Conservation (phyloP, 495 filamentous ascomycete genomes). For the Acidiella bohemica region DNA sequence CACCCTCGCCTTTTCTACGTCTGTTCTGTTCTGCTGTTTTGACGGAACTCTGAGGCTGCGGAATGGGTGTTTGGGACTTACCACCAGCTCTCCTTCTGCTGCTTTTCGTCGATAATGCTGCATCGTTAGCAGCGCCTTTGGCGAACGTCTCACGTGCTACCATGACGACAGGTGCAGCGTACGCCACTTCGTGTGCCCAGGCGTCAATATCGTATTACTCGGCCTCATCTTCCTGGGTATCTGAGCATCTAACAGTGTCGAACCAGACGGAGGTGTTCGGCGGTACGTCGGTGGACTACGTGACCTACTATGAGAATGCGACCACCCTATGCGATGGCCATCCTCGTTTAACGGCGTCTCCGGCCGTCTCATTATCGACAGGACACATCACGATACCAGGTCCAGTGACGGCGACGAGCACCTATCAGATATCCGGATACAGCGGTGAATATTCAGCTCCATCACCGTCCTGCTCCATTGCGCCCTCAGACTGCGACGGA, state of each 20-base stretch:
- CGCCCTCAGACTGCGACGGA: constrained; percentile 6
- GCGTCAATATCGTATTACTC: not conserved
- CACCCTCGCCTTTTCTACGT: no score
- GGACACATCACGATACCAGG: not conserved
- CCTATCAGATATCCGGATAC: not conserved
- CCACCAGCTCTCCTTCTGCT: not conserved
- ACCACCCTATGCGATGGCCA: constrained; percentile 12
- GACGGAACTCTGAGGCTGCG: no score
- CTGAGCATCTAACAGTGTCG: not conserved
- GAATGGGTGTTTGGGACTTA: not conserved
- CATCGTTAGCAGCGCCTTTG: not conserved
- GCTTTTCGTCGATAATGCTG: not conserved
- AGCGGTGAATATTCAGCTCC: not conserved
- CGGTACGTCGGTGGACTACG: not conserved
- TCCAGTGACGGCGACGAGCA: not conserved
- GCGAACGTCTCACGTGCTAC: not conserved
- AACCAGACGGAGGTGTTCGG: constrained; percentile 1
- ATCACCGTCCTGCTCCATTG: constrained; percentile 4
- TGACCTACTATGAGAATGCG: constrained; percentile 4
- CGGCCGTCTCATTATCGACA: constrained; percentile 4
- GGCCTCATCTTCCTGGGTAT: not conserved
- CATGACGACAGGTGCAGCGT: not conserved
- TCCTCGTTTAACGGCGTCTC: constrained; percentile 1
- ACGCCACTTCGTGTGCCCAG: constrained; percentile 1
- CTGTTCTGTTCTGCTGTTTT: no score